Evolutionary conservation across 768 basidiomycete species (phyloP).

Genomic region (Coprinellus micaceus): DNA sequence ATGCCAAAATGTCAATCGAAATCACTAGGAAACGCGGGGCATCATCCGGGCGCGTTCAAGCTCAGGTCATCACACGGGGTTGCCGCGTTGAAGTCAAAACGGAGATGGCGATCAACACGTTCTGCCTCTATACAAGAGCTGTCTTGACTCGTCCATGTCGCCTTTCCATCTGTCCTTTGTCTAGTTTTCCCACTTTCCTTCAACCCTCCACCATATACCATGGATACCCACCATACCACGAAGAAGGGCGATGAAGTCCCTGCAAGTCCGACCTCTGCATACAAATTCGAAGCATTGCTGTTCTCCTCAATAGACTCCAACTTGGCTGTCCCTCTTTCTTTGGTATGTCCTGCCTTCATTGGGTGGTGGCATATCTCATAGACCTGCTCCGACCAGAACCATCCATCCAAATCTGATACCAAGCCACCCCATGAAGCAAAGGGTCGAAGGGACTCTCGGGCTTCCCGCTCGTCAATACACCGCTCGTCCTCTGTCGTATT

Average conservation of each 20-base stretch:
- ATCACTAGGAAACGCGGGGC: background rate
- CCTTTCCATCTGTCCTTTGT: background rate
- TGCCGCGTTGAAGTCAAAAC: background rate
- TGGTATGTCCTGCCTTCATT: slow-evolving; percentile 4
- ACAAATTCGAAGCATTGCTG: slow-evolving; percentile 7
- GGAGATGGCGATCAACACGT: background rate
- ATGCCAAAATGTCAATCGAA: background rate
- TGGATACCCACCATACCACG: background rate
- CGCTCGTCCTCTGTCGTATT: slow-evolving; percentile 11
- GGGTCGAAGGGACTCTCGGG: slow-evolving; percentile 6
- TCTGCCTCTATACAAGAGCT: background rate
- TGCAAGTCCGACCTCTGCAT: background rate
- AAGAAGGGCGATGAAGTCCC: background rate
- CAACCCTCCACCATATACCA: background rate
- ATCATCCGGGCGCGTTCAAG: too few relatives aligned
- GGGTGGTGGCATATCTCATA: background rate
- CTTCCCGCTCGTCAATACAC: slow-evolving; percentile 8
- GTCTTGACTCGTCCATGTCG: background rate
- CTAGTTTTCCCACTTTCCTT: background rate
- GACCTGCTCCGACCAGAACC: background rate
- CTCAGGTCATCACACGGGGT: background rate
- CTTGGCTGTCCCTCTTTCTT: slow-evolving; percentile 7
- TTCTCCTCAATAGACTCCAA: slow-evolving; percentile 10
- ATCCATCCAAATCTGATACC: slow-evolving; percentile 5
- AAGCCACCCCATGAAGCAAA: slow-evolving; percentile 8